Percentiles rank a stretch among this genome's conserved stretches.
These are phyloP conservation scores for Gomphus bonarii DNA, from an alignment of 1,284 basidiomycete species.

Conservation along the genomic window DNA sequence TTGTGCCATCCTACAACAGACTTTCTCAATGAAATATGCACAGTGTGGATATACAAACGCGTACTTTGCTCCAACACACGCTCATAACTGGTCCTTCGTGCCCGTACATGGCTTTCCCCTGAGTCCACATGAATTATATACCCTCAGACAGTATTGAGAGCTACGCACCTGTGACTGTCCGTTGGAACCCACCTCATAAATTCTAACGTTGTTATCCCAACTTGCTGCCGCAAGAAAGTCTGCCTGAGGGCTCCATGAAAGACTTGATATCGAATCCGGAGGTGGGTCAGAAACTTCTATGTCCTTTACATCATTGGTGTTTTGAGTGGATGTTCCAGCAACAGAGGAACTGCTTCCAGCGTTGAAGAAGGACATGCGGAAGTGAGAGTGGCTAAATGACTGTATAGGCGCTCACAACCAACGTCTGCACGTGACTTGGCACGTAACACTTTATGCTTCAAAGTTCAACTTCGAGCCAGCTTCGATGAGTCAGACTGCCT, in stretches of 20 bases:
- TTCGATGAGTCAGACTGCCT: neutral
- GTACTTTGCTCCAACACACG: slow-evolving; percentile 72
- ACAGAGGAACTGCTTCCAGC: neutral
- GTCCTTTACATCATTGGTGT: slow-evolving; percentile 40
- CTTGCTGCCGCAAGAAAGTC: slow-evolving; percentile 69
- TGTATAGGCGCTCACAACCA: neutral
- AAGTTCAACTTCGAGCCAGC: neutral
- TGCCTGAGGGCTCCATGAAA: slow-evolving; percentile 53
- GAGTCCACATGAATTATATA: slow-evolving; percentile 26
- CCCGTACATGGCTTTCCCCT: slow-evolving; percentile 74
- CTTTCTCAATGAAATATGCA: neutral
- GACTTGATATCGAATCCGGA: slow-evolving; percentile 60
- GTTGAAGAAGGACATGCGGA: slow-evolving; percentile 2
- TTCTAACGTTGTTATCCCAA: slow-evolving; percentile 71
- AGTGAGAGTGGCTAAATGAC: neutral
- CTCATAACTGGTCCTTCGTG: slow-evolving; percentile 80
- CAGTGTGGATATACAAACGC: slow-evolving; percentile 10
- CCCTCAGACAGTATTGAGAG: slow-evolving; percentile 36
- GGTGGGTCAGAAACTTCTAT: slow-evolving; percentile 69
- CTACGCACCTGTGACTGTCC: slow-evolving; percentile 46
- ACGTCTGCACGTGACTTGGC: neutral
- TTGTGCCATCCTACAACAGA: slow-evolving; percentile 57
- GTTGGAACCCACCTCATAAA: slow-evolving; percentile 47
- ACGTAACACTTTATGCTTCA: neutral
- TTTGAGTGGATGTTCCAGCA: slow-evolving; percentile 1